These are phyloP conservation scores for Pisolithus thermaeus DNA, from an alignment of 1,284 basidiomycete species.

Conservation along the genomic window DNA sequence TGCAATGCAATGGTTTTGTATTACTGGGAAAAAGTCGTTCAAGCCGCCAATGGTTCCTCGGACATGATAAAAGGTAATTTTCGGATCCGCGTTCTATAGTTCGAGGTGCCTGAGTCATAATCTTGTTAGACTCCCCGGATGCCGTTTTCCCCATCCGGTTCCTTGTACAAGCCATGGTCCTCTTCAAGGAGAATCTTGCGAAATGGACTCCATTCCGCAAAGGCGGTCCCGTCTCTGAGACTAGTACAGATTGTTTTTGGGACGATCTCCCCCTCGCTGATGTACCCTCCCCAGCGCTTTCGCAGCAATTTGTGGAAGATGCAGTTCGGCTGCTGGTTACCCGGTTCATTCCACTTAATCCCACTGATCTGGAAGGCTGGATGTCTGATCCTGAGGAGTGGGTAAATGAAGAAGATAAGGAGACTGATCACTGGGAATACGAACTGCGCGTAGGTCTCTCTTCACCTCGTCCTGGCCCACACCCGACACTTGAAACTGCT, in stretches of 20 bases:
- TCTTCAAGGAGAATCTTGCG: slow-evolving; percentile 80
- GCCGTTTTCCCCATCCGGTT: slow-evolving; percentile 73
- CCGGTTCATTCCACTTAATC: slow-evolving; percentile 77
- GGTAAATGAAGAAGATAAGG: slow-evolving; percentile 80
- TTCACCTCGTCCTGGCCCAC: slow-evolving; percentile 5
- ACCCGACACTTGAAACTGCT: slow-evolving; percentile 2
- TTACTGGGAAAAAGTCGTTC: slow-evolving; percentile 72
- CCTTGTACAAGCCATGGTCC: slow-evolving; percentile 79
- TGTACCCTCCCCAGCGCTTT: slow-evolving; percentile 48
- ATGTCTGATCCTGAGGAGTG: slow-evolving; percentile 86
- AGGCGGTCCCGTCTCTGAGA: slow-evolving; percentile 52
- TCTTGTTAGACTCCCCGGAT: slow-evolving; percentile 36
- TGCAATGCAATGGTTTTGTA: slow-evolving; percentile 65
- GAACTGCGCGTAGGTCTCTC: slow-evolving; percentile 66
- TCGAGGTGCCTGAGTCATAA: not conserved
- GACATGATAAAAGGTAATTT: slow-evolving; percentile 51
- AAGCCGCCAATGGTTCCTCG: slow-evolving; percentile 51
- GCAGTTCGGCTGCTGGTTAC: slow-evolving; percentile 76
- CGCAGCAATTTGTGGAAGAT: slow-evolving; percentile 69
- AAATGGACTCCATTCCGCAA: slow-evolving; percentile 65
- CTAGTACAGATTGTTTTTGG: slow-evolving; percentile 37
- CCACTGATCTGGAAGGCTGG: slow-evolving; percentile 74
- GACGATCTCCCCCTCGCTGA: slow-evolving; percentile 12
- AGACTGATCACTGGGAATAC: slow-evolving; percentile 84
- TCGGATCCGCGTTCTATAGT: not conserved